Base-by-base conservation (phyloP, 2,329 filamentous ascomycete species). In the Pyricularia sp. region DNA sequence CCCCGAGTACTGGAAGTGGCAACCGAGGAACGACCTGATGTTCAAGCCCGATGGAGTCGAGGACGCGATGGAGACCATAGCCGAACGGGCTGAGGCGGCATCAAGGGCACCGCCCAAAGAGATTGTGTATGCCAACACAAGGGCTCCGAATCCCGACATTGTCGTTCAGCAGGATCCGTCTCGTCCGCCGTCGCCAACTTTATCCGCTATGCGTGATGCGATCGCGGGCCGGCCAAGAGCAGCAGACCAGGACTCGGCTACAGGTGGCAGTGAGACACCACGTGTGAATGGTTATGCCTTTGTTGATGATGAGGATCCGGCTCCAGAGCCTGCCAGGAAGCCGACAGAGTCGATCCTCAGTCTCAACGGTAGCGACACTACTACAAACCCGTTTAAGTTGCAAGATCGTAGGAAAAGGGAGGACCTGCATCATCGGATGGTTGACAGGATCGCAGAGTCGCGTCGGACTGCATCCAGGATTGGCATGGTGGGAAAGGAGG, bases 221-320 rank as follows among this genome's bases (percentile, higher is more conserved):
- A 93, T 97, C 69, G 88, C 90, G 1, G 92, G 93, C 11, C 87
- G 83, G 9, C 87, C 90, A 4, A 85, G 87, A 10, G 81, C 83
- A 2, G 85, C 83, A 10, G 86, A 89, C 28, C 87, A 87, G 14
- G 89, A 92, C 72, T 86, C 86, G 6, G 81, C 78, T 4, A 77
- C 81, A 11, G 58, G 20, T 23, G 73, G 90, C 20, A 85, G 84
- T 69, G 93, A 96, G 78, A 98, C 94, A 0, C 95, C 94, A 0
- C 86, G 92, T 2, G 92, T 98, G 0, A 97, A 96, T 71, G 95
- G 95, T 1, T 99, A 97, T 77, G 87, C 93, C 0, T 98, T 97
- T 78, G 94, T 99, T 50, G 93, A 97, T 73, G 93, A 96, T 69
- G 91, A 91, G 66, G 84, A 86, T 59, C 85, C 86, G 0, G 84